Base-by-base conservation (phyloP, 2,329 filamentous ascomycete species). In the Fusarium floridanum region DNA sequence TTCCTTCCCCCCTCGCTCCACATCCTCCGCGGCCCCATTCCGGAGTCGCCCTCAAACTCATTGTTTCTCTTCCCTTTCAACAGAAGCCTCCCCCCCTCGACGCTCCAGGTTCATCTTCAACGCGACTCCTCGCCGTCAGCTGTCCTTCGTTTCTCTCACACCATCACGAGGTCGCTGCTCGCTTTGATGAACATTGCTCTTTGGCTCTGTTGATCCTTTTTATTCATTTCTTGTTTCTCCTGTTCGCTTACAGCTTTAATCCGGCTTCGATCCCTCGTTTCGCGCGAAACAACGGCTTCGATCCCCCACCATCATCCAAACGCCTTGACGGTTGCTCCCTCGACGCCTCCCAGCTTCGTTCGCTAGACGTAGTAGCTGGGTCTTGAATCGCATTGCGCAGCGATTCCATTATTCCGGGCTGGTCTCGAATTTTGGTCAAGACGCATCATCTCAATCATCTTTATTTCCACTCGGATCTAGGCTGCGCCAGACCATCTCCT, bases 341-440 rank as follows among this genome's bases (percentile, higher is more conserved):
- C 78, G 74, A 78, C 74, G 61, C 73, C 70, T 77, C 80, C 80
- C 77, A 75, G 79, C 76, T 79, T 68, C 81, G 81, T 83, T 84
- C 82, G 84, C 85, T 86, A 83, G 85, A 86, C 79, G 85, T 85
- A 84, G 78, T 84, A 81, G 81, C 80, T 83, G 83, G 80, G 79
- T 79, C 73, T 75, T 72, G 71, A 73, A 72, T 78, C 77, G 78
- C 72, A 73, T 75, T 72, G 74, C 77, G 70, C 75, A 80, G 74
- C 77, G 77, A 68, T 79, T 78, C 72, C 76, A 76, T 79, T 72
- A 77, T 82, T 81, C 77, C 80, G 83, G 86, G 86, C 86, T 87
- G 86, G 86, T 84, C 86, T 88, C 86, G 85, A 83, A 80, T 78
- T 76, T 77, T 80, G 73, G 77, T 76, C 73, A 75, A 78, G 63